Conservation (phyloP, 2,329 filamentous ascomycete species). For the Colletotrichum tofieldiae region DNA sequence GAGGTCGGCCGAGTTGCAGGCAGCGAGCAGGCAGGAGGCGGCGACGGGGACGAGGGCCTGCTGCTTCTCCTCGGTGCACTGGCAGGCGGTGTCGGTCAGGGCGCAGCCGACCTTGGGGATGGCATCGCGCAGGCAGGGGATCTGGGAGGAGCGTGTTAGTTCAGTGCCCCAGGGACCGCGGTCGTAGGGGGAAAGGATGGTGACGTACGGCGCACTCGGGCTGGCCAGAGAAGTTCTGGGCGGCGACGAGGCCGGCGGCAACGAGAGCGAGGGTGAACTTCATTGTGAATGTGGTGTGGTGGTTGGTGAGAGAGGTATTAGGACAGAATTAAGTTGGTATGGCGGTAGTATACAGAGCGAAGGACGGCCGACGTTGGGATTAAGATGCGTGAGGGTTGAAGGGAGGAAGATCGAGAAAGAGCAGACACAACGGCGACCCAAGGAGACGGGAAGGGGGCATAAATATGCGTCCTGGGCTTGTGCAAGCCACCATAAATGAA, state of each 20-base stretch:
- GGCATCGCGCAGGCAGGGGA: constrained; percentile 54
- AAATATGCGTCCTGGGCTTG: constrained; percentile 26
- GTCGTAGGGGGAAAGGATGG: neutral
- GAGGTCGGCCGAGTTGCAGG: constrained; percentile 54
- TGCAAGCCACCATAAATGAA: constrained; percentile 17
- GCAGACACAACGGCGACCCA: neutral
- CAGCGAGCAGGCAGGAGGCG: constrained; percentile 51
- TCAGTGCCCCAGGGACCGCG: too few relatives aligned
- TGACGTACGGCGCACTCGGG: constrained; percentile 60
- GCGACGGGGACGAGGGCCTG: constrained; percentile 49
- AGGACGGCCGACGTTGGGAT: constrained; percentile 17
- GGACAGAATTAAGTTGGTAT: constrained; percentile 4
- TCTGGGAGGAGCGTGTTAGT: constrained; percentile 41
- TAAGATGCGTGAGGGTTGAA: neutral
- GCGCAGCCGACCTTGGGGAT: constrained; percentile 56
- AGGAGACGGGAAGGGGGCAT: constrained; percentile 31
- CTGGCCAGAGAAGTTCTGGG: constrained; percentile 55
- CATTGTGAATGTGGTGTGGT: constrained; percentile 53
- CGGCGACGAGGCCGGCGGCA: constrained; percentile 56
- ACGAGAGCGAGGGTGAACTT: constrained; percentile 56
- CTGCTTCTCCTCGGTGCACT: constrained; percentile 55
- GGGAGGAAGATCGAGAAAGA: neutral
- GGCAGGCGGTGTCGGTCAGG: constrained; percentile 56
- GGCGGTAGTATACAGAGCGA: constrained; percentile 15
- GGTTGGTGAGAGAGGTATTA: constrained; percentile 21